phyloP scores from a whole-genome alignment of 192 early-diverging fungal species.

The Backusella morwellensis region DNA sequence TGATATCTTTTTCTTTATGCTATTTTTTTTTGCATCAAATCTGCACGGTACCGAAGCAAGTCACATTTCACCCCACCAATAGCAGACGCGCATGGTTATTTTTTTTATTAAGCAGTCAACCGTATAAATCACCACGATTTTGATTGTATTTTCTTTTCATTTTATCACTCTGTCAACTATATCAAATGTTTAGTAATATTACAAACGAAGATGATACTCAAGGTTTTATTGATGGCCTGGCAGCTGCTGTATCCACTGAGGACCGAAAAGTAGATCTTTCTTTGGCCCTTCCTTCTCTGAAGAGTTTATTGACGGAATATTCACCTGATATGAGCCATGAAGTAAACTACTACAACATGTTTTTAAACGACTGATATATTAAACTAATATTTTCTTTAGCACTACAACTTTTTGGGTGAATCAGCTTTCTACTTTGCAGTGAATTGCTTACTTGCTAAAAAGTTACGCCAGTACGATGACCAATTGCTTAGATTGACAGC shows the following conservation, averaged over 20 bases:
- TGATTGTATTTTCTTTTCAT: background rate
- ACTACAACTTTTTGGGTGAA: background rate
- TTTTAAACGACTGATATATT: background rate
- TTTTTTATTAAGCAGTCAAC: background rate
- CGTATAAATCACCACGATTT: background rate
- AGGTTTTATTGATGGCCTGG: background rate
- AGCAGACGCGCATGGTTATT: background rate
- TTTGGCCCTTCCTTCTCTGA: background rate
- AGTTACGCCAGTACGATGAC: background rate
- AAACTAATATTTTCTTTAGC: background rate
- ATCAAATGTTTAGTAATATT: background rate
- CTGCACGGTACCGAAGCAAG: background rate
- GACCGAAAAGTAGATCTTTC: background rate
- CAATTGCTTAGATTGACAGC: background rate
- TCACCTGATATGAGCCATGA: background rate
- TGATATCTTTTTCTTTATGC: background rate
- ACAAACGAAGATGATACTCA: background rate
- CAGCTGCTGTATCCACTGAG: background rate
- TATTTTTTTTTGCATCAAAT: no score
- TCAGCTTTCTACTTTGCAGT: conserved; percentile 4
- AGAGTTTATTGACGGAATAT: background rate
- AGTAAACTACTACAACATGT: background rate
- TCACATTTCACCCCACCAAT: background rate
- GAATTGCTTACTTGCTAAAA: background rate
- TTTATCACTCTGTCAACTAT: background rate